Conservation (phyloP, 306 rosid genomes). For the Neltuma alba region DNA sequence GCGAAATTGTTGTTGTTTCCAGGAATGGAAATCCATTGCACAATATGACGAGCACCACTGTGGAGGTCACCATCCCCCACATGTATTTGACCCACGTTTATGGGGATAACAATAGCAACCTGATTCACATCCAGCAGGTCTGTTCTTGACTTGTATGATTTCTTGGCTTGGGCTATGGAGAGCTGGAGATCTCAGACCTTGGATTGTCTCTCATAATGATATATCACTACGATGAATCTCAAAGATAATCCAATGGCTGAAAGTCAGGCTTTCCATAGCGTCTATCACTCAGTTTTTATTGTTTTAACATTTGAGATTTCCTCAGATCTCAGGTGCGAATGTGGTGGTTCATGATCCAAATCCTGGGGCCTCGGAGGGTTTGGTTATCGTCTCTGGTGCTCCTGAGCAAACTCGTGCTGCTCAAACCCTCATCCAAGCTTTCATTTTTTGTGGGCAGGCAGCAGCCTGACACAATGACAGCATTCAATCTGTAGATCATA, state of each 20-base stretch:
- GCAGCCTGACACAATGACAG: conserved; percentile 40
- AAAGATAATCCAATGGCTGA: background rate
- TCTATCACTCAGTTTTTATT: background rate
- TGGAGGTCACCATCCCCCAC: conserved; percentile 73
- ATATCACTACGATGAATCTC: background rate
- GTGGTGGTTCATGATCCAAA: conserved; percentile 65
- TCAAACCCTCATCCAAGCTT: conserved; percentile 84
- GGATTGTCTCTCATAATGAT: background rate
- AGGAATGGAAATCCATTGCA: conserved; percentile 57
- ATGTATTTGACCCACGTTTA: conserved; percentile 55
- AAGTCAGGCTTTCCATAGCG: background rate
- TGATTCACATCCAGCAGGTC: conserved; percentile 78
- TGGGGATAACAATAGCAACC: conserved; percentile 71
- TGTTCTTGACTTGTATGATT: conserved; percentile 24
- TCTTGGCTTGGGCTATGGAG: background rate
- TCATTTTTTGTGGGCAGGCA: conserved; percentile 73
- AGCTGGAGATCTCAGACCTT: background rate
- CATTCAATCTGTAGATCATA: conserved; percentile 5
- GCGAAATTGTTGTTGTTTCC: conserved; percentile 19
- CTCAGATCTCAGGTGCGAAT: conserved; percentile 76
- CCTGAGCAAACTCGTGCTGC: conserved; percentile 68
- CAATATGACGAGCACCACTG: conserved; percentile 42
- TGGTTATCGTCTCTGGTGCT: conserved; percentile 59
- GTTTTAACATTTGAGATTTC: conserved; percentile 25
- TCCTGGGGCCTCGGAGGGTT: conserved; percentile 62